Percentiles rank a stretch among this genome's conserved stretches.
phyloP scores from a whole-genome alignment of 495 filamentous ascomycete genomes.

The Pyrenula massariospora region DNA sequence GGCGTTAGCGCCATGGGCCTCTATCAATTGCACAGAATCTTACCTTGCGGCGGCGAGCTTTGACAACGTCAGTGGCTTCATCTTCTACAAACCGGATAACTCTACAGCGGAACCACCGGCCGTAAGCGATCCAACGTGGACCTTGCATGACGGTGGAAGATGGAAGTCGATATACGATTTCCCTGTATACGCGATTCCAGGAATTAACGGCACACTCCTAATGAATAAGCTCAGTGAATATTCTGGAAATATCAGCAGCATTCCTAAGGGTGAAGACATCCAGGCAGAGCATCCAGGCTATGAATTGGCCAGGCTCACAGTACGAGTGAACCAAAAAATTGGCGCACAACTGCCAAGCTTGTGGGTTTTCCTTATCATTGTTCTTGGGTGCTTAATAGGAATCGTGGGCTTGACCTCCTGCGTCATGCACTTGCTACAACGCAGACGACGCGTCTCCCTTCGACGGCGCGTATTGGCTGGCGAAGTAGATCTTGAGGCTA shows the following conservation, averaged over 20 bases:
- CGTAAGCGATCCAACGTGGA: conserved; percentile 48
- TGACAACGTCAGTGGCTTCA: conserved; percentile 48
- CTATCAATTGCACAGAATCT: conserved; percentile 49
- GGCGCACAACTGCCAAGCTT: conserved; percentile 45
- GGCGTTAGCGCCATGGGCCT: conserved; percentile 84
- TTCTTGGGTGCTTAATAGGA: conserved; percentile 59
- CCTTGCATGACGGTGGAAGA: conserved; percentile 43
- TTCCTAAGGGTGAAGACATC: conserved; percentile 24
- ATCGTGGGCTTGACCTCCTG: conserved; percentile 53
- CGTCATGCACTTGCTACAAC: conserved; percentile 64
- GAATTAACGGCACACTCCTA: conserved; percentile 47
- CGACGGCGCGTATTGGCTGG: conserved; percentile 58
- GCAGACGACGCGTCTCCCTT: conserved; percentile 48
- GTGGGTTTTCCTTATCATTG: conserved; percentile 76
- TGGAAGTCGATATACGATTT: conserved; percentile 57
- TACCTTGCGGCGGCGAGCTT: conserved; percentile 52
- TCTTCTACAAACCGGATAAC: conserved; percentile 63
- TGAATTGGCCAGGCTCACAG: background rate
- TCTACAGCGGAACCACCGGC: conserved; percentile 47
- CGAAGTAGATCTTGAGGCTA: conserved; percentile 67
- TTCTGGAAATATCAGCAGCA: conserved; percentile 54
- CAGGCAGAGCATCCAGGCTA: conserved; percentile 23
- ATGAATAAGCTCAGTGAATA: conserved; percentile 64
- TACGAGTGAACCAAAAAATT: conserved; percentile 6
- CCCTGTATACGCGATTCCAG: conserved; percentile 77